Percentiles rank a stretch among this genome's conserved stretches.
phyloP scores from a whole-genome alignment of 2,329 filamentous ascomycete genomes.

The Cercospora beticola region DNA sequence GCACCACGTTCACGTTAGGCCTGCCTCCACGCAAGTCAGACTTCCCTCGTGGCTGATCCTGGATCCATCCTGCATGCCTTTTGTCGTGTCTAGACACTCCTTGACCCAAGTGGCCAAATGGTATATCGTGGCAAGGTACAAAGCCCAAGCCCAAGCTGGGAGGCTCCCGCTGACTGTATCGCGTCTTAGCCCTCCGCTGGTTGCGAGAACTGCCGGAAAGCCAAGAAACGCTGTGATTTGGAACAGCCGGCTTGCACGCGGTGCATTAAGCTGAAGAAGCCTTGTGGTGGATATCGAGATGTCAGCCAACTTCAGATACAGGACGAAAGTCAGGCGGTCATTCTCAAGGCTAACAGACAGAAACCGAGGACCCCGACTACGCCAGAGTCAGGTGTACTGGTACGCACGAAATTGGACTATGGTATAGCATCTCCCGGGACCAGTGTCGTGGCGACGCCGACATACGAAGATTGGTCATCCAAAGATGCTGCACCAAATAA shows the following conservation, averaged over 20 bases:
- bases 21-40: neutral
- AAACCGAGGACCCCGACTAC: slow-evolving; percentile 28
- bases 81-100: neutral
- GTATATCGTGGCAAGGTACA: slow-evolving; percentile 35
- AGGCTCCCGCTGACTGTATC: neutral
- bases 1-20: neutral
- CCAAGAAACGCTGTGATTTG: slow-evolving; percentile 37
- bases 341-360: slow-evolving; percentile 28
- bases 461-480: slow-evolving; percentile 28
- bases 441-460: slow-evolving; percentile 4
- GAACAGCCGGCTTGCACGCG: slow-evolving; percentile 35
- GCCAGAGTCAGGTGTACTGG: neutral
- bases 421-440: slow-evolving; percentile 7
- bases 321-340: slow-evolving; percentile 36
- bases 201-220: slow-evolving; percentile 38
- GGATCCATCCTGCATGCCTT: neutral
- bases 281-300: slow-evolving; percentile 37
- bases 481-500: slow-evolving; percentile 34
- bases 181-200: slow-evolving; percentile 31
- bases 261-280: slow-evolving; percentile 37
- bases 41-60: neutral
- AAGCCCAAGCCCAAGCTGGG: neutral
- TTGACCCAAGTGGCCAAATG: slow-evolving; percentile 21
- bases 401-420: slow-evolving; percentile 12
- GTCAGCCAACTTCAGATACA: slow-evolving; percentile 36